A percentile compares a stretch with the other conserved stretches of the same genome.
These are phyloP conservation scores for Botrytis tulipae DNA, from an alignment of 2,329 filamentous ascomycete species.

Conservation along the genomic window DNA sequence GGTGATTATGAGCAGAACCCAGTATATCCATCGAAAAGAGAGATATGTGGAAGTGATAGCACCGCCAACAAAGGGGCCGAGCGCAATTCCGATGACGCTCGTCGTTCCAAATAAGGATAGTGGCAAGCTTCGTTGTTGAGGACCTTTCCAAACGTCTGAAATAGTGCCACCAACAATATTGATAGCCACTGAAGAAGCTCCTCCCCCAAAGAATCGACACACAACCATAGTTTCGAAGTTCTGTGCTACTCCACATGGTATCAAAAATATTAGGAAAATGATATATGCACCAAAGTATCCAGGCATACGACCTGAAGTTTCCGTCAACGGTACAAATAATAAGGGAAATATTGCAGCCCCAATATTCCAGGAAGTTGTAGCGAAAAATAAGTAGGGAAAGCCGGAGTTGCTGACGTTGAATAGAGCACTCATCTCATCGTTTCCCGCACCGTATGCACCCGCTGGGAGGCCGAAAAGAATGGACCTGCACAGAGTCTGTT, in stretches of 20 bases:
- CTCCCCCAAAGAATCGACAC: conserved; percentile 35
- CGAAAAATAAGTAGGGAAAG: conserved; percentile 45
- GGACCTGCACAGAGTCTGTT: conserved; percentile 31
- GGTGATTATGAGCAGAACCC: conserved; percentile 42
- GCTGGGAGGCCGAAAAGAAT: conserved; percentile 41
- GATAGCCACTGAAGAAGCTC: conserved; percentile 31
- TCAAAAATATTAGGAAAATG: conserved; percentile 33
- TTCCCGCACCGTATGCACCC: conserved; percentile 37
- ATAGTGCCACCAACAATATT: conserved; percentile 27
- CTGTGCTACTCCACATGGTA: conserved; percentile 38
- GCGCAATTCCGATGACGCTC: conserved; percentile 65
- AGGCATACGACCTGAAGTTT: conserved; percentile 38
- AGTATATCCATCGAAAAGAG: conserved; percentile 37
- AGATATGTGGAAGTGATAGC: conserved; percentile 29
- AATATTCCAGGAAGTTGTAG: conserved; percentile 44
- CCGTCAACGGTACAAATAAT: conserved; percentile 44
- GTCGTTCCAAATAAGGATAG: conserved; percentile 62
- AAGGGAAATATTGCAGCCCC: conserved; percentile 45
- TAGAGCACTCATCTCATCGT: conserved; percentile 35
- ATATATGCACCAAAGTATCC: conserved; percentile 34
- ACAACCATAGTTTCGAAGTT: conserved; percentile 36
- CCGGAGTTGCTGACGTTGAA: conserved; percentile 41
- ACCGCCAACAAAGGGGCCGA: conserved; percentile 36
- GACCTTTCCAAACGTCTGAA: conserved; percentile 30
- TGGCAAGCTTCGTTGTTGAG: conserved; percentile 32